Conservation (phyloP, 768 basidiomycete species). For the Crassisporium funariophilum region DNA sequence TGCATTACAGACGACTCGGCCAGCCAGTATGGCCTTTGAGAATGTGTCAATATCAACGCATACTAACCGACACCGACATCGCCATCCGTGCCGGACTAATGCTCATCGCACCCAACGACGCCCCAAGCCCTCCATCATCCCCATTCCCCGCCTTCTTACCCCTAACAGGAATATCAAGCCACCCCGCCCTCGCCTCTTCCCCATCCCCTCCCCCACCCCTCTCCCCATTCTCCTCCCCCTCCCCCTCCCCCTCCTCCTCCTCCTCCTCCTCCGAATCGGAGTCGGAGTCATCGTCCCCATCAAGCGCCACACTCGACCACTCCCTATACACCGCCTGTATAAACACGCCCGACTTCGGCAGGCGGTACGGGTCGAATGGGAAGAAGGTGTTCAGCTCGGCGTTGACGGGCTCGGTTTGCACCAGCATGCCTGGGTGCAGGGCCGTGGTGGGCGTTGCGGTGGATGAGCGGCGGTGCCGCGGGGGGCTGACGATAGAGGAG, state of each 20-base stretch:
- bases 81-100: conserved; percentile 62
- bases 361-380: conserved; percentile 96
- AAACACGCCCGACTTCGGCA: conserved; percentile 75
- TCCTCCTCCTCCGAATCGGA: conserved; percentile 70
- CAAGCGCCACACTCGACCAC: conserved; percentile 83
- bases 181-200: neutral
- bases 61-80: conserved; percentile 11
- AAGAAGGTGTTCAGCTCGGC: conserved; percentile 92
- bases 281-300: conserved; percentile 74
- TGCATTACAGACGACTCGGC: too few species aligned
- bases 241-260: conserved; percentile 53
- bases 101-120: conserved; percentile 79
- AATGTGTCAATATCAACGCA: neutral
- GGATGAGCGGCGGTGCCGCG: conserved; percentile 11
- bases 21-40: neutral
- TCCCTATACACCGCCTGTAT: conserved; percentile 87
- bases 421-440: conserved; percentile 17
- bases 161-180: conserved; percentile 6
- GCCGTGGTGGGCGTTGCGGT: neutral
- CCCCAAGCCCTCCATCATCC: conserved; percentile 58
- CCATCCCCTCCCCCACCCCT: conserved; percentile 11
- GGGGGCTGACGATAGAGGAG: conserved; percentile 16
- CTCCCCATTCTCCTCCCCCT: conserved; percentile 22
- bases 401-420: conserved; percentile 35
- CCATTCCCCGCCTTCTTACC: conserved; percentile 14